Conservation (phyloP, 1,284 basidiomycete genomes). For the Pyrrhoderma lamaoense region DNA sequence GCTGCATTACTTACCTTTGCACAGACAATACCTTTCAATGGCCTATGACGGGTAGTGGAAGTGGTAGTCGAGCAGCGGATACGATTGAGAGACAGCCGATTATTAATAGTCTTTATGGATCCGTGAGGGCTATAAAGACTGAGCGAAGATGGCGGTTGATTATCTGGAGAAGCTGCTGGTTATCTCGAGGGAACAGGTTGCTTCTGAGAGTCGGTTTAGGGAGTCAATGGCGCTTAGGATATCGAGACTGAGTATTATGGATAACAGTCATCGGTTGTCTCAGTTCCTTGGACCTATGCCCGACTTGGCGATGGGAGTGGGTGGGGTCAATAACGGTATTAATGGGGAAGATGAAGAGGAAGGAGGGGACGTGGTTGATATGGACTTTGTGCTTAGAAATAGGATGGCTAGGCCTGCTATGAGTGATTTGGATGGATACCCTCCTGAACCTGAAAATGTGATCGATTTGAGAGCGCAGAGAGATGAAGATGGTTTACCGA, state of each 20-base stretch:
- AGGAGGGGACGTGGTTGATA: slow-evolving; percentile 55
- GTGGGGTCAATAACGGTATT: too few species aligned
- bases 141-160: slow-evolving; percentile 6
- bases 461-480: neutral
- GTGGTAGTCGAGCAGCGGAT: slow-evolving; percentile 13
- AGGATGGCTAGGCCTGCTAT: slow-evolving; percentile 24
- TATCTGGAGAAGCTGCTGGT: slow-evolving; percentile 11
- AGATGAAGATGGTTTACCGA: neutral
- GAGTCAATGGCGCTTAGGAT: slow-evolving; percentile 68
- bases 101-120: slow-evolving; percentile 27
- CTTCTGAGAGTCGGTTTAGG: slow-evolving; percentile 59
- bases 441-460: slow-evolving; percentile 4
- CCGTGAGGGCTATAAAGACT: slow-evolving; percentile 6
- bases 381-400: slow-evolving; percentile 45
- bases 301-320: slow-evolving; percentile 30
- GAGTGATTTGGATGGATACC: slow-evolving; percentile 14
- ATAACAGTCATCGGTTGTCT: slow-evolving; percentile 34
- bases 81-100: slow-evolving; percentile 27
- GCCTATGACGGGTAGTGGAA: slow-evolving; percentile 24
- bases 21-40: slow-evolving; percentile 41
- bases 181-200: slow-evolving; percentile 18
- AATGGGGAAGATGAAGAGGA: slow-evolving; percentile 22
- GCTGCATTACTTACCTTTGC: slow-evolving; percentile 47
- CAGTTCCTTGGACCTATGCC: slow-evolving; percentile 27
- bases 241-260: slow-evolving; percentile 57